These are phyloP conservation scores for Lecanicillium sp. DNA, from an alignment of 2,329 filamentous ascomycete species.

Conservation along the genomic window DNA sequence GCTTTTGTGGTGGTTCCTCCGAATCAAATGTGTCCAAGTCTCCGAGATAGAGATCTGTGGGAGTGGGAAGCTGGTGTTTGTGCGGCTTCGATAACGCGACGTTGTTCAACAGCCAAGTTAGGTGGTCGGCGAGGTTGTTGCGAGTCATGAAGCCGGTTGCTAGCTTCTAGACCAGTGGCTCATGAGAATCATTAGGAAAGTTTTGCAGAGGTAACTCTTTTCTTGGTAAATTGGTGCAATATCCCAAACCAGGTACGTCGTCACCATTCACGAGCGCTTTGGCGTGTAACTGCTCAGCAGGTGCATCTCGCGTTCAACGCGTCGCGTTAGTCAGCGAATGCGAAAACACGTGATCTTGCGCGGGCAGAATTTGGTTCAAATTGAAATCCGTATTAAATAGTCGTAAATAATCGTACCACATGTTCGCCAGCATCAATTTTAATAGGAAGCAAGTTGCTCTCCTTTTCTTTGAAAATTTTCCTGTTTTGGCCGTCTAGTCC, in stretches of 20 bases:
- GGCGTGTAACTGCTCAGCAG: neutral
- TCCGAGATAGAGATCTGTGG: constrained; percentile 14
- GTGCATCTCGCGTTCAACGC: constrained; percentile 8
- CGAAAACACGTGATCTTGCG: constrained; percentile 9
- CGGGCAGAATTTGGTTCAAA: neutral
- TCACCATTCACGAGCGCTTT: neutral
- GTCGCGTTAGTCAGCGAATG: constrained; percentile 10
- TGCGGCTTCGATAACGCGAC: constrained; percentile 31
- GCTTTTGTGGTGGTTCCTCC: neutral
- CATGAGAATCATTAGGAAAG: neutral
- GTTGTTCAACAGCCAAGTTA: constrained; percentile 50
- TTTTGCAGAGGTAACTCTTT: neutral
- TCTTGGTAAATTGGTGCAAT: neutral
- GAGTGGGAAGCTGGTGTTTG: constrained; percentile 29
- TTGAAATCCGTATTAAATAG: too few species aligned
- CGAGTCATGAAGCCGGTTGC: constrained; percentile 49
- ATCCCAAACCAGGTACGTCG: neutral
- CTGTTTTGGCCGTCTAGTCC: too few species aligned
- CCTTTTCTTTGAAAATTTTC: too few species aligned
- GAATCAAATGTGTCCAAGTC: constrained; percentile 4
- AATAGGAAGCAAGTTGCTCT: too few species aligned
- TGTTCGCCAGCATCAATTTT: too few species aligned
- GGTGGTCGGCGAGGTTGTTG: constrained; percentile 51
- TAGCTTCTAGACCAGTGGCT: neutral
- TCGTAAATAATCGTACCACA: too few species aligned